Base-by-base conservation (phyloP, 805 yeast genomes). In the Lachancea waltii region DNA sequence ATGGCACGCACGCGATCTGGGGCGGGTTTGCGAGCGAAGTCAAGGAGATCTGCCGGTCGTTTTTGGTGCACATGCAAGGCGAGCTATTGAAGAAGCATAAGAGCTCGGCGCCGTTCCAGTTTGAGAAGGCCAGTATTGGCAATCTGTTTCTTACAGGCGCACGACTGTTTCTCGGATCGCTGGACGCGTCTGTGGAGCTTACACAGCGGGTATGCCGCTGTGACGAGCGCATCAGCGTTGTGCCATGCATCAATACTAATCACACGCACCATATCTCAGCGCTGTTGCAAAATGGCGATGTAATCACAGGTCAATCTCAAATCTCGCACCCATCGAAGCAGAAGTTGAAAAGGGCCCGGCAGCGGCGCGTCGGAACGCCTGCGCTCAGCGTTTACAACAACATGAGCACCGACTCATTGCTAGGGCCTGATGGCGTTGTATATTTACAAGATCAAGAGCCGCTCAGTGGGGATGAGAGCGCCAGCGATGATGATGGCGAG, bases 261-360 rank as follows among this genome's bases (percentile, higher is more conserved):
- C 84, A 83, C 63, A 78, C 89, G 11, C 85, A 85, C 47, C 95
- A 87, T 51, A 86, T 89, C 19, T 79, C 90, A 35, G 96, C 95
- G 0, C 48, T 72, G 20, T 65, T 89, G 30, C 63, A 65, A 23
- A 74, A 85, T 58, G 95, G 94, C 2, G 66, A 72, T 3, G 67
- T 81, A 2, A 79, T 89, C 24, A 81, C 89, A 0, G 97, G 97
- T 9, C 97, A 89, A 58, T 81, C 90, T 3, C 95, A 87, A 54
- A 89, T 89, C 8, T 85, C 95, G 1, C 97, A 89, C 60, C 97
- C 97, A 1, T 60, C 60, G 22, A 43, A 40, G 31, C 46, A 48
- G 7, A 32, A 32, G 21, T 25, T 21, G 10, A 28, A 17, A 22
- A 29, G 16, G 4, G 26, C 26, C 15, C 33, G 25, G 20, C 41